Evolutionary conservation across 352 stramenopile genomes (phyloP).

Genomic region (Globisporangium cylindrosporum): DNA sequence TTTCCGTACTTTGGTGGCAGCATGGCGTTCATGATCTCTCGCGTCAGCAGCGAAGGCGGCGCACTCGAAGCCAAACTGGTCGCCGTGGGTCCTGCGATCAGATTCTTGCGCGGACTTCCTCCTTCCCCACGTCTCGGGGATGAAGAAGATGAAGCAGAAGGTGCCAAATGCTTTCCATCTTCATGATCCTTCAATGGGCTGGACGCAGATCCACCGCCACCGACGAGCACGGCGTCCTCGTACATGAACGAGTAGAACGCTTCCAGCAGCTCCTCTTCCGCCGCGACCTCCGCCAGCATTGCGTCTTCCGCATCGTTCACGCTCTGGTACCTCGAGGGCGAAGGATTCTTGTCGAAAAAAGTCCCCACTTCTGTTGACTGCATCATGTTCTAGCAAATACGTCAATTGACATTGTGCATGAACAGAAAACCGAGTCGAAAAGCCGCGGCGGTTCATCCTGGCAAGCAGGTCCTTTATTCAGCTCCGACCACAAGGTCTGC

Average conservation of each 20-base stretch:
- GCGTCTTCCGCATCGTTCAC: constrained; percentile 5
- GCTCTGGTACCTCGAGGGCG: neutral
- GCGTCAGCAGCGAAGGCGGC: constrained; percentile 22
- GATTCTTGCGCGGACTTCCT: constrained; percentile 22
- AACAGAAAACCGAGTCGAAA: neutral
- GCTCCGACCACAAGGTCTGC: neutral
- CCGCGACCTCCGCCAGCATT: constrained; percentile 18
- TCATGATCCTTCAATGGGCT: constrained; percentile 31
- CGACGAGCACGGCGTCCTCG: constrained; percentile 47
- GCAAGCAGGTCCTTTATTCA: neutral
- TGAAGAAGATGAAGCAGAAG: neutral
- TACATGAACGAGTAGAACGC: constrained; percentile 67
- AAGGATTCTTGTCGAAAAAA: neutral
- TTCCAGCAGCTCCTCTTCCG: constrained; percentile 35
- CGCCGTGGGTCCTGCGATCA: constrained; percentile 9
- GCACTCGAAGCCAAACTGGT: constrained; percentile 15
- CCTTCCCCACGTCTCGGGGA: constrained; percentile 23
- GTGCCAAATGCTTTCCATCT: constrained; percentile 1
- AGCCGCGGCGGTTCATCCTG: constrained; percentile 16
- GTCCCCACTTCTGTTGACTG: neutral
- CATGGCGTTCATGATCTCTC: constrained; percentile 67
- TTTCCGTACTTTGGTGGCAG: constrained; percentile 58
- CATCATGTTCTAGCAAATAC: neutral
- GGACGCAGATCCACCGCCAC: constrained; percentile 14
- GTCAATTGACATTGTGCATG: neutral